Evolutionary conservation across 768 basidiomycete species (phyloP), one percentile per base, ranked within the genome.

Genomic region (Lactifluus volemus): DNA sequence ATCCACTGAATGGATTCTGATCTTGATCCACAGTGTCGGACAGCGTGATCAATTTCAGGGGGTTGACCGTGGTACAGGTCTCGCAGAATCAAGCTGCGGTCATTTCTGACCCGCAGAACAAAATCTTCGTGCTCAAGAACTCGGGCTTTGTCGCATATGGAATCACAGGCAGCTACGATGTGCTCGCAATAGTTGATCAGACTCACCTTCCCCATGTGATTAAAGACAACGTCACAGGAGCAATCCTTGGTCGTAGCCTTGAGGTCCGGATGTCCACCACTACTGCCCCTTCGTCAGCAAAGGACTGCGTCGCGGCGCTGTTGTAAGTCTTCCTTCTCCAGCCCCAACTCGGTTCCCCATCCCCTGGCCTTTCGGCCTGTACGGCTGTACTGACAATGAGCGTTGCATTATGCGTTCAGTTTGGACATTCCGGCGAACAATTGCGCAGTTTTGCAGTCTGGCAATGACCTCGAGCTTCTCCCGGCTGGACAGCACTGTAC

Each of bases 401-500:
- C 2, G 49, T 41, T 52, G 39, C 5, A 38, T 44, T 19, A 49
- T 44, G 65, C 39, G n/a, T 39, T 15, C 60, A 89, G 86, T 75
- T 73, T 91, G 70, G 85, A 90, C 65, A 89, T 91, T 51, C 90
- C 90, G 9, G 90, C 90, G 30, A 91, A 83, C 68, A 92, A 92
- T 70, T 92, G 90, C 68, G 91, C 89, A 39, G 88, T 92, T 60
- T 77, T 92, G 51, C 91, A 92, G 70, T 79, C 82, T 15, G 89
- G 87, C 17, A 87, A 92, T 65, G 88, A 91, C 49, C 78, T 92
- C 30, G 83, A 88, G 67, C 77, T 90, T 4, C 78, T 92, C 25
- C 79, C 84, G 51, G 90, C 90, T 44, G 90, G 90, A 1, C 90
- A 92, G 69, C 88, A 88, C 55, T 89, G 84, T 63, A 86, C 92